These are phyloP conservation scores for Trypanosoma cruzi DNA, from an alignment of 208 protist genomes.

Conservation along the genomic window DNA sequence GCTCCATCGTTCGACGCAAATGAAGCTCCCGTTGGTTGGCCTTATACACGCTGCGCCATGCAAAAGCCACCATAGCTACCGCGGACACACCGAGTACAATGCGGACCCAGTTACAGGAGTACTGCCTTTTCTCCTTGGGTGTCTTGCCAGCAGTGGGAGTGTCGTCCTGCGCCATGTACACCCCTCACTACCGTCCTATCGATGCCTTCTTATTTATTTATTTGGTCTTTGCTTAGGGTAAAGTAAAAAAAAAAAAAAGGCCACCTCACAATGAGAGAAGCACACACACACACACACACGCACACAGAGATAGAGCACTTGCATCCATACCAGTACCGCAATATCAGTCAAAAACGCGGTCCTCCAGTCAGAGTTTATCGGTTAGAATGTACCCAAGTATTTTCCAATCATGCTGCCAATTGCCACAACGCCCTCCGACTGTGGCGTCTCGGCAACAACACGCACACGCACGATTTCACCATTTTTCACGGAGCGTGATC, in stretches of 20 bases:
- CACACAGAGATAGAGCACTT: too few species aligned
- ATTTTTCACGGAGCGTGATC: constrained; percentile 57
- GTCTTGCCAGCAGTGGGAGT: background rate
- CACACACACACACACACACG: background rate
- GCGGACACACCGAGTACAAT: constrained; percentile 24
- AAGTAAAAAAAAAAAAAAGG: background rate
- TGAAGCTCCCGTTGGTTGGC: constrained; percentile 61
- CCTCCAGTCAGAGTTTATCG: background rate
- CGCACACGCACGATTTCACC: constrained; percentile 75
- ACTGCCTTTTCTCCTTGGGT: background rate
- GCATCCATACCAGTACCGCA: too few species aligned
- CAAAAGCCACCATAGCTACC: constrained; percentile 26
- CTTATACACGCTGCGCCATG: constrained; percentile 58
- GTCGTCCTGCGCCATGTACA: constrained; percentile 10
- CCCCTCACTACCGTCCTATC: background rate
- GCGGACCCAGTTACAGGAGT: constrained; percentile 2
- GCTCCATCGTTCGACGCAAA: constrained; percentile 29
- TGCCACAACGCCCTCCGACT: constrained; percentile 66
- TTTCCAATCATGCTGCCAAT: constrained; percentile 73
- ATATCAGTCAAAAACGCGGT: background rate
- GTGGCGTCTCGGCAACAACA: constrained; percentile 80
- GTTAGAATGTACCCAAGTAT: constrained; percentile 62
- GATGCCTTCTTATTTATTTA: background rate
- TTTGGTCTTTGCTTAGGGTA: background rate
- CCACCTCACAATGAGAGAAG: background rate